Evolutionary conservation across 106 monocot genomes (phyloP), one percentile per base, ranked within the genome.

Genomic region (Xerophyta viscosa): DNA sequence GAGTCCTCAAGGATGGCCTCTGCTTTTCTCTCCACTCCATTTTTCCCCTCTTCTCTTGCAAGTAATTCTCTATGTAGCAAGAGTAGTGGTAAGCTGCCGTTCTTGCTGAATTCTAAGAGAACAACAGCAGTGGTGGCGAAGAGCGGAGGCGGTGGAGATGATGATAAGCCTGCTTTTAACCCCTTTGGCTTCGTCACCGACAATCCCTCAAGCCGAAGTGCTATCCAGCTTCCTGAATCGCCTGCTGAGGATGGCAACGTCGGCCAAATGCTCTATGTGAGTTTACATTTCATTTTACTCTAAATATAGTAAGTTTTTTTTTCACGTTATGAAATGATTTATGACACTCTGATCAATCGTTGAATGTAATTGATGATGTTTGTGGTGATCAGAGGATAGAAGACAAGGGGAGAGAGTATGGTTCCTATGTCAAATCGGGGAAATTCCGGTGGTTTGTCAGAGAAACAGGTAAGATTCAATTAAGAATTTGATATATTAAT

Each of bases 241-340:
- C 94, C 94, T 0, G 94, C 94, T 0, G 84, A 96, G 72, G 94
- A 85, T 23, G 94, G 94, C 15, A 96, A 96, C 42, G 94, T 96
- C 60, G 94, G 94, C 20, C 88, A 96, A 64, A 88, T 96, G 94
- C 94, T 96, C 56, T 85, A 88, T 46, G 94, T 94, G 78, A n/a
- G 47, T 18, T 1, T 6, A 6, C 33, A n/a, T n/a, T 10, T 33
- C 7, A 33, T 33, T 33, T 5, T 10, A 10, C 10, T 33, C 5
- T 10, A 6, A 33, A 33, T 10, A 33, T 44, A 3, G n/a, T 44
- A 17, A 14, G 43, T 44, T 9, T 44, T 14, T 44, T 9, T 44
- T 44, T 44, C n/a, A 44, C 15, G 43, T 14, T 8, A 17, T 14
- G n/a, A 14, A 17, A 44, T 17, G 14, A 30, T 29, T 2, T 25